Percentiles rank a stretch among this genome's conserved stretches.
Evolutionary conservation across 176 grass and related monocot genomes (phyloP).

Genomic region (Bothriochloa decipiens): DNA sequence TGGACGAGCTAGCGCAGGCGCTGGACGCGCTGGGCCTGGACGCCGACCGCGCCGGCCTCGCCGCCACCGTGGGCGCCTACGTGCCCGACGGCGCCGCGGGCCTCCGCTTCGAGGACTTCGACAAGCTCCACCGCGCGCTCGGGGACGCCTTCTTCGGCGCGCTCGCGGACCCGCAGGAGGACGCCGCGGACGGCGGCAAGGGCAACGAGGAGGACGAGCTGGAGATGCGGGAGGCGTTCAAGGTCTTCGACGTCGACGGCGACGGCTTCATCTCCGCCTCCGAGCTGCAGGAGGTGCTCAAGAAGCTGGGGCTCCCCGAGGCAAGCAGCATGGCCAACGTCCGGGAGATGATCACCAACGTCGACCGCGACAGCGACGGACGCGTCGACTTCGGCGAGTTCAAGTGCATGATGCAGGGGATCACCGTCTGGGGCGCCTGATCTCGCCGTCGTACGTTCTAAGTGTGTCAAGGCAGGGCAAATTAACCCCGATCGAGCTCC

Average conservation of each 20-base stretch:
- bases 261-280: constrained; percentile 73
- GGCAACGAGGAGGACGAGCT: constrained; percentile 41
- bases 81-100: constrained; percentile 56
- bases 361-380: constrained; percentile 62
- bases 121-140: constrained; percentile 64
- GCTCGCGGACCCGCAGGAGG: neutral
- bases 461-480: neutral
- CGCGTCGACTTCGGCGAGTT: constrained; percentile 71
- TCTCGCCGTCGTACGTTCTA: neutral
- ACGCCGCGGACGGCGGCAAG: neutral
- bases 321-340: constrained; percentile 59
- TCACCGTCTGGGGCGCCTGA: constrained; percentile 54
- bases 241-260: constrained; percentile 78
- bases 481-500: too few species aligned
- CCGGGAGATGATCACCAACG: constrained; percentile 72
- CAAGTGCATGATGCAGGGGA: constrained; percentile 74
- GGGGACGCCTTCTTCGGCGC: constrained; percentile 62
- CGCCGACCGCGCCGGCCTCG: constrained; percentile 48
- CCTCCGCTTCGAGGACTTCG: constrained; percentile 68
- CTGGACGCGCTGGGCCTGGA: constrained; percentile 75
- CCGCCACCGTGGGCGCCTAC: constrained; percentile 47
- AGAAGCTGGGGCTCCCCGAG: constrained; percentile 65
- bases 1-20: constrained; percentile 71
- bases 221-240: constrained; percentile 77
- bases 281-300: constrained; percentile 72